phyloP scores from a whole-genome alignment of 768 basidiomycete genomes.

The Collybiopsis confluens region DNA sequence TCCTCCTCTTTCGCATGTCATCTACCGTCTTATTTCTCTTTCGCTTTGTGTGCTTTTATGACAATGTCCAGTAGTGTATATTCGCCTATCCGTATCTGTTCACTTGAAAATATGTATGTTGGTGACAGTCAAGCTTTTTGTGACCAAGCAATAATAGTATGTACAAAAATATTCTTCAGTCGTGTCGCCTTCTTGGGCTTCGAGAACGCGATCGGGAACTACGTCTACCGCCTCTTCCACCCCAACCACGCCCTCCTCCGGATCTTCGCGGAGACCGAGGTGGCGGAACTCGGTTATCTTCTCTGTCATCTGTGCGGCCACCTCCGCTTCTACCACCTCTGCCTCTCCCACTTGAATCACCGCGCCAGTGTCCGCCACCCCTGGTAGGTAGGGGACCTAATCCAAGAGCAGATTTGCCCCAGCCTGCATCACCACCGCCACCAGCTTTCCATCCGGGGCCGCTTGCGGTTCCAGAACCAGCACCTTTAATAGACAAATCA shows the following conservation, averaged over 20 bases:
- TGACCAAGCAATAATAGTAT: background rate
- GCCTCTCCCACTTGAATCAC: constrained; percentile 51
- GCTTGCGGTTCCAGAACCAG: constrained; percentile 24
- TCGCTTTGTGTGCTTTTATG: background rate
- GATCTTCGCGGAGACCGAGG: constrained; percentile 42
- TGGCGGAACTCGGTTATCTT: constrained; percentile 45
- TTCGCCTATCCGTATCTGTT: background rate
- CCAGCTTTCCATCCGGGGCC: constrained; percentile 21
- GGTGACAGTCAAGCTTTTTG: too few relatives aligned
- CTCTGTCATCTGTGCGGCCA: constrained; percentile 23
- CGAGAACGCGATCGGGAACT: constrained; percentile 36
- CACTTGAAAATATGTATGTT: too few relatives aligned
- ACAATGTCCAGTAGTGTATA: constrained; percentile 2
- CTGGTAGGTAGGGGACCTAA: constrained; percentile 30
- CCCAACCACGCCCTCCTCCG: constrained; percentile 34
- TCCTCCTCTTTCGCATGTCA: background rate
- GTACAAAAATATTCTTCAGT: too few relatives aligned
- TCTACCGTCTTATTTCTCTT: background rate
- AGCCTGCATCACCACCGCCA: constrained; percentile 45
- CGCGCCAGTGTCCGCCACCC: constrained; percentile 74
- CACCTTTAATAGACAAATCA: constrained; percentile 51
- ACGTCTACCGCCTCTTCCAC: constrained; percentile 34
- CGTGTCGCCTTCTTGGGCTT: constrained; percentile 30
- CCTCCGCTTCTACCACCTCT: constrained; percentile 42
- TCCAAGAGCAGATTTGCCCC: constrained; percentile 34